Evolutionary conservation across 2,329 filamentous ascomycete genomes (phyloP), one percentile per base, ranked within the genome.

Genomic region (Juglanconis juglandina): DNA sequence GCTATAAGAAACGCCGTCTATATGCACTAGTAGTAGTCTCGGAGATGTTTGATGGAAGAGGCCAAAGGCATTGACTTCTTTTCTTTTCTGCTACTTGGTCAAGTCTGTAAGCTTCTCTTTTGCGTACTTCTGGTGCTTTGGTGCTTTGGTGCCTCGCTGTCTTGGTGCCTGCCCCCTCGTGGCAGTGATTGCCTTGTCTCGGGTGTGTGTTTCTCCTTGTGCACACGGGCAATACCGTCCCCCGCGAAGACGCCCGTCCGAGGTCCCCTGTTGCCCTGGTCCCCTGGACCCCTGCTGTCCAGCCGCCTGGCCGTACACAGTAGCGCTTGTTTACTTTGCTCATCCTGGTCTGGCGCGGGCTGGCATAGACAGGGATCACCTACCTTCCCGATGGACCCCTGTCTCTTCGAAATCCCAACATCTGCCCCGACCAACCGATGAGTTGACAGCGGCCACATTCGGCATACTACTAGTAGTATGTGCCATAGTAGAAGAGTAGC

Each of bases 21-120:
- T 58, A 44, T 17, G 42, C 51, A 41, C 48, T 58, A 42, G 39
- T 42, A 14, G 10, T 58, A 51, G 55, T 17, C 55, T 44, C 55
- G 55, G 53, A 47, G 48, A 56, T 48, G 48, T 44, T 17, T 42
- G 11, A 13, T 42, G 39, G 2, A 7, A 4, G 39, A 42, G 39
- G 39, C 11, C 39, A 4, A 7, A 17, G 17, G 17, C 17, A 17
- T 17, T 17, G 17, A 17, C 17, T 17, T 17, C 17, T 17, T 17
- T 17, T 17, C 17, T 17, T 17, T 17, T 17, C 17, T 17, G 17
- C 17, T 17, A 17, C 17, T 17, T 17, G 17, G 17, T 17, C 17
- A 17, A 17, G 17, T 17, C 17, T 17, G 2, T 17, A 17, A 2
- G 17, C 17, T 17, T 17, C 17, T 17, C 17, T 17, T 17, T 17